These are phyloP conservation scores for Aspergillus nidulans DNA, from an alignment of 495 filamentous ascomycete species.

Conservation along the genomic window DNA sequence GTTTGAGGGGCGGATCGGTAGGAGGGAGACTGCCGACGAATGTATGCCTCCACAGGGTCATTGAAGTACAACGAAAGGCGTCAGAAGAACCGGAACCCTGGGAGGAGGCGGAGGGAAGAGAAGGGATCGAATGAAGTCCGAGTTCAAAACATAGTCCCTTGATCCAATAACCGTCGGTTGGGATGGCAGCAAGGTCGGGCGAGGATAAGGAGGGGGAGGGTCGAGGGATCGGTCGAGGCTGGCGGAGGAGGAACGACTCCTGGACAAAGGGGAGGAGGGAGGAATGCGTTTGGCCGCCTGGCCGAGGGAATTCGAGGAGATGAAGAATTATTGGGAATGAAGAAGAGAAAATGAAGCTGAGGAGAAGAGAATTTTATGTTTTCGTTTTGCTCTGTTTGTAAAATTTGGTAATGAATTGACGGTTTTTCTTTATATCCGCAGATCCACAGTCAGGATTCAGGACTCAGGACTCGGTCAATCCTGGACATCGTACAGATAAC, in stretches of 20 bases:
- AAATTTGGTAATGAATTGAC: constrained; percentile 24
- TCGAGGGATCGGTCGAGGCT: constrained; percentile 11
- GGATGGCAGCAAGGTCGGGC: constrained; percentile 2
- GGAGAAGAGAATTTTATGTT: constrained; percentile 30
- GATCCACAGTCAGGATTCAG: constrained; percentile 20
- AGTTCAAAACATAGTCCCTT: constrained; percentile 16
- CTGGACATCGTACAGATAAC: neutral
- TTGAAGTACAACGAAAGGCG: constrained; percentile 52
- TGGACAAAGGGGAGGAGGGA: constrained; percentile 28
- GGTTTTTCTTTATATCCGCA: constrained; percentile 25
- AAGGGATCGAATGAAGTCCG: neutral
- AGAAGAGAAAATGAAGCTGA: constrained; percentile 10
- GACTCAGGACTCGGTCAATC: constrained; percentile 12
- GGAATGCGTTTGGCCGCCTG: constrained; percentile 13
- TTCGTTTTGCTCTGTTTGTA: constrained; percentile 44
- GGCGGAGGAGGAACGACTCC: constrained; percentile 16
- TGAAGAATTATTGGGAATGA: constrained; percentile 6
- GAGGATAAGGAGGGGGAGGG: constrained; percentile 3
- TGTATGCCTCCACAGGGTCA: constrained; percentile 26
- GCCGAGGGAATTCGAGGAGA: constrained; percentile 1
- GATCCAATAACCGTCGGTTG: constrained; percentile 1
- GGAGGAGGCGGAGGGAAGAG: neutral
- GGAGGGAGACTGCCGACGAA: constrained; percentile 23
- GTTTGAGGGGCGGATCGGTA: constrained; percentile 25
- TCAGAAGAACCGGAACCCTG: constrained; percentile 42